phyloP scores from a whole-genome alignment of 441 rosid species.

The Pelargonium cotyledonis region DNA sequence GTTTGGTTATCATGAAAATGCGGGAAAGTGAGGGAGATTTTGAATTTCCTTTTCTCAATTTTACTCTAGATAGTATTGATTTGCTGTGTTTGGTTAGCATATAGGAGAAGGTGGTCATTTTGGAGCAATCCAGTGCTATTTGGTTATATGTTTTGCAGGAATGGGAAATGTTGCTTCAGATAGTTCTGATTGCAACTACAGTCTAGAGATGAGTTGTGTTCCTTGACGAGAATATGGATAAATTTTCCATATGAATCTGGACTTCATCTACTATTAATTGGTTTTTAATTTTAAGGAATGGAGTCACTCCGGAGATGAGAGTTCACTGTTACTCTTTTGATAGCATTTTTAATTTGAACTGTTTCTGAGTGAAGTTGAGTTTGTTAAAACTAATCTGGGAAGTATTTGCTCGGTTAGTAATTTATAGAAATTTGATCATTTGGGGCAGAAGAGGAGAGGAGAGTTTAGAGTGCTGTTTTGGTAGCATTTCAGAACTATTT shows the following conservation, averaged over 20 bases:
- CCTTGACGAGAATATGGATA: not conserved
- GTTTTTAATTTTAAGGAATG: not conserved
- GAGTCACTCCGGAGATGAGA: not conserved
- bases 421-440: not conserved
- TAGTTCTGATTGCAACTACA: not conserved
- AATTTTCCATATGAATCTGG: not conserved
- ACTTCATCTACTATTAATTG: not conserved
- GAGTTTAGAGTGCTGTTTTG: not conserved
- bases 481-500: not conserved
- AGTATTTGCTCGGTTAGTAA: not conserved
- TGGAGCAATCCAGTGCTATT: not conserved
- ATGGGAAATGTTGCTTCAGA: not conserved
- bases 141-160: not conserved
- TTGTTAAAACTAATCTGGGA: not conserved
- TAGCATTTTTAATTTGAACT: not conserved
- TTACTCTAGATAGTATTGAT: not conserved
- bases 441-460: not conserved
- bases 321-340: not conserved
- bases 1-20: conserved; percentile 1
- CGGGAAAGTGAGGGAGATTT: not conserved
- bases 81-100: not conserved
- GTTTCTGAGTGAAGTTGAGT: not conserved
- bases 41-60: not conserved
- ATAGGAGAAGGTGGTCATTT: not conserved
- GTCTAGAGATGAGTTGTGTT: not conserved